Conservation (phyloP, 2,329 filamentous ascomycete species). For the Claviceps humidiphila region DNA sequence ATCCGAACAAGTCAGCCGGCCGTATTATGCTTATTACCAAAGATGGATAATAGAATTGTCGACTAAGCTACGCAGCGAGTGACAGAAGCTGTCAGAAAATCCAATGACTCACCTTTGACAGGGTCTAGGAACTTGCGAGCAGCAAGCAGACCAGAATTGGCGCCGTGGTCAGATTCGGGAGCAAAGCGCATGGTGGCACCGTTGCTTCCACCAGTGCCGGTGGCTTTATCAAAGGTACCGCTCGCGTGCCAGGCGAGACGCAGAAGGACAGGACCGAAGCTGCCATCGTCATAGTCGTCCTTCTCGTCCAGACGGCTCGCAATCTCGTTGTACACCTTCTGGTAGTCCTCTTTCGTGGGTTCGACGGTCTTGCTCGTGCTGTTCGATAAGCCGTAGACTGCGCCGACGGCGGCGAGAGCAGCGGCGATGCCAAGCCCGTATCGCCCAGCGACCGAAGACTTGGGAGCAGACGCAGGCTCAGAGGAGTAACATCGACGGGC, state of each 20-base stretch:
- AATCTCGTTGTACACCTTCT: slow-evolving; percentile 85
- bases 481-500: slow-evolving; percentile 71
- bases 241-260: slow-evolving; percentile 89
- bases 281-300: slow-evolving; percentile 92
- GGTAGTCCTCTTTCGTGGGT: slow-evolving; percentile 78
- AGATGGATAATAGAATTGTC: too few relatives aligned
- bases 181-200: slow-evolving; percentile 94
- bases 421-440: slow-evolving; percentile 47
- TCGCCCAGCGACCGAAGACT: slow-evolving; percentile 35
- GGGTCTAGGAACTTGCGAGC: slow-evolving; percentile 91
- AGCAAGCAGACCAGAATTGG: slow-evolving; percentile 77
- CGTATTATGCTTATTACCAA: too few relatives aligned
- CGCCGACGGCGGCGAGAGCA: slow-evolving; percentile 32
- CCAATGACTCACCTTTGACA: slow-evolving; percentile 54
- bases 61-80: too few relatives aligned
- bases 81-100: too few relatives aligned
- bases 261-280: slow-evolving; percentile 83
- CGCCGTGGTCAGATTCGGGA: slow-evolving; percentile 79
- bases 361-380: slow-evolving; percentile 47
- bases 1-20: not conserved
- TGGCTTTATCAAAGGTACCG: slow-evolving; percentile 82
- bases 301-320: slow-evolving; percentile 71
- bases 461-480: slow-evolving; percentile 38
- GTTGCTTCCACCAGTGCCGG: slow-evolving; percentile 83
- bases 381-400: not conserved